Conservation (phyloP, 495 filamentous ascomycete species). For the Penicillium maclennaniae region DNA sequence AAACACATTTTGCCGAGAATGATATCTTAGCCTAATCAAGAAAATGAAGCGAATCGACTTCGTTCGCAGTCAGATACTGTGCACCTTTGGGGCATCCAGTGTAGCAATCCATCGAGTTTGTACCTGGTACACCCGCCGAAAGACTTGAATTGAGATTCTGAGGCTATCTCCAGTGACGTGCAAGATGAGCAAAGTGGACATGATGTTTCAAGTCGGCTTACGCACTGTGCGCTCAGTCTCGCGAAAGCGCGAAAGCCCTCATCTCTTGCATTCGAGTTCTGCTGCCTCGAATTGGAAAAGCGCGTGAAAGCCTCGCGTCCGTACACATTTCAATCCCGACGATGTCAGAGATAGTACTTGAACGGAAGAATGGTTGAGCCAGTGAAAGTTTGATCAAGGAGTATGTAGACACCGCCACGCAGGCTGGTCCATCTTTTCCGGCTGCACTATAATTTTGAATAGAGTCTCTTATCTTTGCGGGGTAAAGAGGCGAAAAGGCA, state of each 20-base stretch:
- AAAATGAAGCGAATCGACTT: too few species aligned
- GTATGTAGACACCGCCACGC: too few species aligned
- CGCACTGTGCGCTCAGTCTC: slow-evolving; percentile 69
- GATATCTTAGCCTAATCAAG: too few species aligned
- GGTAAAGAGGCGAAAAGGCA: too few species aligned
- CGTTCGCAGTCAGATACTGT: too few species aligned
- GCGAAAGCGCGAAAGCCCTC: slow-evolving; percentile 65
- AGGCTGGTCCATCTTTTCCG: too few species aligned
- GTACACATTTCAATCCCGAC: slow-evolving; percentile 61
- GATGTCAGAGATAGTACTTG: background rate
- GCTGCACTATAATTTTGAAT: too few species aligned
- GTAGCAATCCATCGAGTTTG: slow-evolving; percentile 34
- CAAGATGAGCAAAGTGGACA: slow-evolving; percentile 47
- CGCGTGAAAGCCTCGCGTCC: slow-evolving; percentile 60
- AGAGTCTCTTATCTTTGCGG: too few species aligned
- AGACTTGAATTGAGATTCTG: slow-evolving; percentile 32
- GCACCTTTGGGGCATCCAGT: slow-evolving; percentile 6
- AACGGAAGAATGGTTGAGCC: background rate
- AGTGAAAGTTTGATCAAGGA: too few species aligned
- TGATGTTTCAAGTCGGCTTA: slow-evolving; percentile 63
- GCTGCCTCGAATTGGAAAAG: slow-evolving; percentile 55
- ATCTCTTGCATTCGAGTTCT: slow-evolving; percentile 74
- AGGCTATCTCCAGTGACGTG: slow-evolving; percentile 26
- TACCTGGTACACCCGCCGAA: slow-evolving; percentile 39
- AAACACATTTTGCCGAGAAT: too few species aligned